A percentile compares a stretch with the other conserved stretches of the same genome.
phyloP scores from a whole-genome alignment of 805 yeast species.

The Blastobotrys parvus region DNA sequence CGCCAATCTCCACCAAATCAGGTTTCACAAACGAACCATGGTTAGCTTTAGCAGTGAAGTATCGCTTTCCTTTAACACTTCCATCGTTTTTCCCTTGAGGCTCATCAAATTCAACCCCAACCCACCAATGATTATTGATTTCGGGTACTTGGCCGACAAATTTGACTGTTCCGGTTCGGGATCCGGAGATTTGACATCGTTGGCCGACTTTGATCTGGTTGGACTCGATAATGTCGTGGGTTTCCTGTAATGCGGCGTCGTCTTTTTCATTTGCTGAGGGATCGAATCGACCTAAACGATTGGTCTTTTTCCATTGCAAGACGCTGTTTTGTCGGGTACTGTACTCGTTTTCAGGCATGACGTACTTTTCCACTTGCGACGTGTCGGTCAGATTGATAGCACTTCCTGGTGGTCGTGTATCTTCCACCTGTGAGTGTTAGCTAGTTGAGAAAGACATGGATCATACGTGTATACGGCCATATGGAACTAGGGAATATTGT shows the following conservation, averaged over 20 bases:
- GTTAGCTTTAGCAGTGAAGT: constrained; percentile 47
- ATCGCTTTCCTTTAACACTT: constrained; percentile 45
- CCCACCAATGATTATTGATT: constrained; percentile 55
- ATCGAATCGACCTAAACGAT: constrained; percentile 65
- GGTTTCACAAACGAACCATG: constrained; percentile 82
- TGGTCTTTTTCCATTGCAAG: constrained; percentile 63
- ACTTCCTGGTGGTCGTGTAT: constrained; percentile 25
- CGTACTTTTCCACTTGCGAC: constrained; percentile 33
- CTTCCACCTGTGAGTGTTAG: constrained; percentile 12
- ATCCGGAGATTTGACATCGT: constrained; percentile 32
- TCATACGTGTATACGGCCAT: constrained; percentile 41
- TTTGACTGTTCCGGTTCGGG: constrained; percentile 61
- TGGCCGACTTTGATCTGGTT: constrained; percentile 15
- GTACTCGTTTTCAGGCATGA: constrained; percentile 54
- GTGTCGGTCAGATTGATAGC: constrained; percentile 27
- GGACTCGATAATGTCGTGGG: constrained; percentile 8
- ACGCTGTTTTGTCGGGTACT: constrained; percentile 54
- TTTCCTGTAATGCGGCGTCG: constrained; percentile 7
- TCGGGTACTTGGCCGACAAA: constrained; percentile 62
- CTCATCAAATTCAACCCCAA: constrained; percentile 78
- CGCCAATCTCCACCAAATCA: constrained; percentile 57
- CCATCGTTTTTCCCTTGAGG: constrained; percentile 88
- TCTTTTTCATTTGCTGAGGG: constrained; percentile 35
- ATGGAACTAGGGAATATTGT: constrained; percentile 23
- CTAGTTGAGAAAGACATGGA: not conserved